Percentiles rank a stretch among this genome's conserved stretches.
phyloP scores from a whole-genome alignment of 1,284 basidiomycete genomes.

The Tetrapyrgos nigripes region DNA sequence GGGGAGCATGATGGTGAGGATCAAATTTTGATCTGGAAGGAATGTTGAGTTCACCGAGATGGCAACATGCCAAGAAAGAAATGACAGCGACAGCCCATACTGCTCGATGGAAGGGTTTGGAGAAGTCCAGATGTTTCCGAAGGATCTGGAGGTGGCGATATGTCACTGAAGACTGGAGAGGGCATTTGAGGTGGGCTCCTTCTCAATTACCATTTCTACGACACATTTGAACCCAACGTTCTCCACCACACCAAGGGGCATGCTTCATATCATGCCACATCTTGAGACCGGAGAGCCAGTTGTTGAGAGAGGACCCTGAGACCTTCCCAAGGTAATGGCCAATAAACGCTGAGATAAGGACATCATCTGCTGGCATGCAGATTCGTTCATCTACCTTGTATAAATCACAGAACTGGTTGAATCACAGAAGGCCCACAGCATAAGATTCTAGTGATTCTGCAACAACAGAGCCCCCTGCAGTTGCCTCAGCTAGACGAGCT shows the following conservation, averaged over 20 bases:
- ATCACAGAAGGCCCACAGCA: constrained; percentile 25
- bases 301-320: background rate
- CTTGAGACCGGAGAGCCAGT: constrained; percentile 12
- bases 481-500: background rate
- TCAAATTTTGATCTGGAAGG: constrained; percentile 2
- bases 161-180: background rate
- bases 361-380: constrained; percentile 27
- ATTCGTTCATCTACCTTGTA: constrained; percentile 19
- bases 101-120: too few species aligned
- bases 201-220: background rate
- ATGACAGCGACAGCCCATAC: too few species aligned
- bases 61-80: constrained; percentile 12
- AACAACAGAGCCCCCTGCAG: background rate
- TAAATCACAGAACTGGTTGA: constrained; percentile 30
- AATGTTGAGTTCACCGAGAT: constrained; percentile 11
- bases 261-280: constrained; percentile 12
- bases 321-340: constrained; percentile 4
- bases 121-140: too few species aligned
- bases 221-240: background rate
- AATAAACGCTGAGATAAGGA: constrained; percentile 15
- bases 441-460: constrained; percentile 18
- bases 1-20: background rate
- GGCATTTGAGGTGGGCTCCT: background rate
- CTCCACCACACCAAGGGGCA: constrained; percentile 10
- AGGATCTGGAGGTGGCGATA: too few species aligned